phyloP scores from a whole-genome alignment of 106 monocot species.

The Acorus gramineus region DNA sequence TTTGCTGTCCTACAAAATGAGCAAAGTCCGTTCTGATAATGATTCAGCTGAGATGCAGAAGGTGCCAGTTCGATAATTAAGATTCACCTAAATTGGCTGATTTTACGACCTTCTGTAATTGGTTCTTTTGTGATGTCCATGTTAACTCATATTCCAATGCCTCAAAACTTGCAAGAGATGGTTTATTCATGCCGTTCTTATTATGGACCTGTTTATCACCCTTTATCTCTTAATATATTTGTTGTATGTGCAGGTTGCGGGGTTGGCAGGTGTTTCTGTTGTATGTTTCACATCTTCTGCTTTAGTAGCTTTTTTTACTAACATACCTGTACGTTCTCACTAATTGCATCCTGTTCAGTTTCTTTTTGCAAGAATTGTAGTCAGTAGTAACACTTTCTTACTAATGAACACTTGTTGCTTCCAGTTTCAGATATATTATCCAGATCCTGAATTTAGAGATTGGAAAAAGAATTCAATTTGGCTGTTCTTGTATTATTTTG shows the following conservation, averaged over 20 bases:
- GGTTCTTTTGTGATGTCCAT: background rate
- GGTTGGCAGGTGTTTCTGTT: conserved; percentile 69
- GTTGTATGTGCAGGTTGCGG: conserved; percentile 56
- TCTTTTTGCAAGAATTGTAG: background rate
- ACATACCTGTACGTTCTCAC: conserved; percentile 51
- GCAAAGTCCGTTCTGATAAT: conserved; percentile 83
- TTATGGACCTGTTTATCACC: background rate
- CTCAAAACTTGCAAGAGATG: no score
- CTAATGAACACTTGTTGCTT: conserved; percentile 1
- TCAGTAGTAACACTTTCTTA: background rate
- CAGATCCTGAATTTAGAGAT: conserved; percentile 17
- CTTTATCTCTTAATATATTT: background rate
- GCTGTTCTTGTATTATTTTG: conserved; percentile 59
- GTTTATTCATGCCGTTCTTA: no score
- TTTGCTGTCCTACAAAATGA: conserved; percentile 77
- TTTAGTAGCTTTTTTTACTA: conserved; percentile 58
- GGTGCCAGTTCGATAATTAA: conserved; percentile 27
- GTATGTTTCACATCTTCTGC: conserved; percentile 70
- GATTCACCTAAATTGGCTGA: background rate
- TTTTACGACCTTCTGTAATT: background rate
- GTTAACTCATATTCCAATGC: no score
- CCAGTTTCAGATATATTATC: conserved; percentile 46
- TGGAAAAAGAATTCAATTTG: conserved; percentile 32
- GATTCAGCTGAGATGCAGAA: conserved; percentile 87
- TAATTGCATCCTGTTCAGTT: background rate